Conservation (phyloP, 1,284 basidiomycete species). For the Ceratobasidium sp. region DNA sequence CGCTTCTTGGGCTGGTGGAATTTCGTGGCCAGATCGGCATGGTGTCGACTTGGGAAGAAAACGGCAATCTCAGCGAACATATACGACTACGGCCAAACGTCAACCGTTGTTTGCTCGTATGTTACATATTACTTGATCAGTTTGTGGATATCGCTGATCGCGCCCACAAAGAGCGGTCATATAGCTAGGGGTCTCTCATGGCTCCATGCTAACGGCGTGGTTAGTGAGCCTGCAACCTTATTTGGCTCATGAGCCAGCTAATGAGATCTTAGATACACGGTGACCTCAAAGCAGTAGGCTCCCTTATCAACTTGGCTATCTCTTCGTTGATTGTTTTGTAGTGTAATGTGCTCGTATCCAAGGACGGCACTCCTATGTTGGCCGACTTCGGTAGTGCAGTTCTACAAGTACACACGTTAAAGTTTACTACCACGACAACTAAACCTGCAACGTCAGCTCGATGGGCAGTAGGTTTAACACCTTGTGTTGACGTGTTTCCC, state of each 20-base stretch:
- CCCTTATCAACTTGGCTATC: neutral
- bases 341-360: constrained; percentile 13
- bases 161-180: neutral
- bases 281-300: constrained; percentile 17
- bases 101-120: neutral
- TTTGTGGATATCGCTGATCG: too few species aligned
- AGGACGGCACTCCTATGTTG: neutral
- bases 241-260: neutral
- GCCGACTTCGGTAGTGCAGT: constrained; percentile 18
- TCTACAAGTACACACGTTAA: neutral
- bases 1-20: neutral
- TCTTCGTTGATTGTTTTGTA: neutral
- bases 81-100: neutral
- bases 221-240: constrained; percentile 1
- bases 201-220: neutral
- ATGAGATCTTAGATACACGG: neutral
- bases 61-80: neutral
- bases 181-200: constrained; percentile 5
- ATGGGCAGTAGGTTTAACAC: constrained; percentile 22
- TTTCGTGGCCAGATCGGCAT: constrained; percentile 6
- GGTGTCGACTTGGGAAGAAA: constrained; percentile 1
- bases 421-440: constrained; percentile 2
- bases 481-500: too few species aligned
- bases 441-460: constrained; percentile 2
- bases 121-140: neutral